These are phyloP conservation scores for Paraglomus brasilianum DNA, from an alignment of 192 early-diverging fungal species.

Conservation along the genomic window DNA sequence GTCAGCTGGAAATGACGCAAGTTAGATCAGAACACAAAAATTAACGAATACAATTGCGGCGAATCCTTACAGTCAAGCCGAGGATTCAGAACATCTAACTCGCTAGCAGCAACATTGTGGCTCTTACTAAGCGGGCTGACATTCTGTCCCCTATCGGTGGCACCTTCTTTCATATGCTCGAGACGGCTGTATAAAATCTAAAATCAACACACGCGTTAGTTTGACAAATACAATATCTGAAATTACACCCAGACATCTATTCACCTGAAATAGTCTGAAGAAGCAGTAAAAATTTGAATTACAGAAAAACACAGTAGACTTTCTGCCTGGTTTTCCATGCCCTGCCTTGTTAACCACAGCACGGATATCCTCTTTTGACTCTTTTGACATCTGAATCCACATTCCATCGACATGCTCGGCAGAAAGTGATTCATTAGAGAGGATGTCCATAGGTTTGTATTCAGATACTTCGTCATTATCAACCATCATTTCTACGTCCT, in stretches of 20 bases:
- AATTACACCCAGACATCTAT: background rate
- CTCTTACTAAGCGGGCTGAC: background rate
- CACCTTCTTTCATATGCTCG: constrained; percentile 72
- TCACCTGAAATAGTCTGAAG: constrained; percentile 81
- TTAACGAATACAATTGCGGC: background rate
- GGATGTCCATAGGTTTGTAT: constrained; percentile 29
- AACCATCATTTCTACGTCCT: constrained; percentile 51
- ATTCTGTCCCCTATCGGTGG: constrained; percentile 29
- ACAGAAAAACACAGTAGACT: constrained; percentile 68
- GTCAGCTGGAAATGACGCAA: constrained; percentile 29
- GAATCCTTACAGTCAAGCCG: constrained; percentile 46
- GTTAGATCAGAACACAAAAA: background rate
- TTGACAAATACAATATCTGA: background rate
- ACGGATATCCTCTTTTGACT: constrained; percentile 30
- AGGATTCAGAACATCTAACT: constrained; percentile 53
- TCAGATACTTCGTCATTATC: constrained; percentile 51
- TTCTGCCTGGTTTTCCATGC: constrained; percentile 42
- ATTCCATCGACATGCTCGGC: constrained; percentile 33
- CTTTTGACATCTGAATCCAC: constrained; percentile 40
- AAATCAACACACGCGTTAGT: constrained; percentile 12
- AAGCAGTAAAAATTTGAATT: constrained; percentile 88
- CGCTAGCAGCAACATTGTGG: constrained; percentile 33
- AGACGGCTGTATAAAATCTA: constrained; percentile 88
- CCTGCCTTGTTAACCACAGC: constrained; percentile 40
- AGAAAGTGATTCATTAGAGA: constrained; percentile 2